A percentile compares a stretch with the other conserved stretches of the same genome.
Evolutionary conservation across 2,329 filamentous ascomycete genomes (phyloP).

Genomic region (Fusarium abutilonis): DNA sequence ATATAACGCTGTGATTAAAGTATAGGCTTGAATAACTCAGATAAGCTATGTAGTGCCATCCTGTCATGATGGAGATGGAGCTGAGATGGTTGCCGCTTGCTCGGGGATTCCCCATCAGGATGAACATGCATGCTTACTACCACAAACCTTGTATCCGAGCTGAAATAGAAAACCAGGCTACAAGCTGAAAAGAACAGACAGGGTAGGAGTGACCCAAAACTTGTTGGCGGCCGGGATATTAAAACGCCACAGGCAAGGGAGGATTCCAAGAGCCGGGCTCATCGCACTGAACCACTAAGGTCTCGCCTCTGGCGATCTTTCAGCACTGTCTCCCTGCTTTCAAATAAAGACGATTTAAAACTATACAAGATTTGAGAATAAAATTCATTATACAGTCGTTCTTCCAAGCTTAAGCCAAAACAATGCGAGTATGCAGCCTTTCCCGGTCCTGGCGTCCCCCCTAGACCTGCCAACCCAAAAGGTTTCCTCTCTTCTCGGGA

Average conservation of each 20-base stretch:
- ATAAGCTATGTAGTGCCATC: not conserved
- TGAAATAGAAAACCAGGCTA: constrained; percentile 4
- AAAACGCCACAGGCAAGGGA: not conserved
- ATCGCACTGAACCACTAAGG: too few species aligned
- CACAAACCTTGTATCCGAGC: constrained; percentile 4
- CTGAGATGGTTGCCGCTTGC: too few species aligned
- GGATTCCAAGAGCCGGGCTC: not conserved
- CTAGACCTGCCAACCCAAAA: not conserved
- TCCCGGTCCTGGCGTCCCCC: too few species aligned
- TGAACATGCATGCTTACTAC: not conserved
- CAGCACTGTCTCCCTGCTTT: too few species aligned
- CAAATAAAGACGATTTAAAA: not conserved
- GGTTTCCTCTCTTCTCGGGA: constrained; percentile 32
- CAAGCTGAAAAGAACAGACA: constrained; percentile 4
- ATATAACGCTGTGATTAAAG: not conserved
- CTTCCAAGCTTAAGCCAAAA: not conserved
- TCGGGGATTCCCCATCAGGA: too few species aligned
- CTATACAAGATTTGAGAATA: not conserved
- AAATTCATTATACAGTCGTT: not conserved
- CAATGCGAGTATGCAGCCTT: not conserved
- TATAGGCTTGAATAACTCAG: too few species aligned
- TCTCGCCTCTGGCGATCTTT: too few species aligned
- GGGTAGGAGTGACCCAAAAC: constrained; percentile 1
- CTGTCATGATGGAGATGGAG: not conserved
- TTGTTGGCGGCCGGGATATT: not conserved